phyloP scores from a whole-genome alignment of 2,329 filamentous ascomycete genomes.

The Pezicula neosporulosa region DNA sequence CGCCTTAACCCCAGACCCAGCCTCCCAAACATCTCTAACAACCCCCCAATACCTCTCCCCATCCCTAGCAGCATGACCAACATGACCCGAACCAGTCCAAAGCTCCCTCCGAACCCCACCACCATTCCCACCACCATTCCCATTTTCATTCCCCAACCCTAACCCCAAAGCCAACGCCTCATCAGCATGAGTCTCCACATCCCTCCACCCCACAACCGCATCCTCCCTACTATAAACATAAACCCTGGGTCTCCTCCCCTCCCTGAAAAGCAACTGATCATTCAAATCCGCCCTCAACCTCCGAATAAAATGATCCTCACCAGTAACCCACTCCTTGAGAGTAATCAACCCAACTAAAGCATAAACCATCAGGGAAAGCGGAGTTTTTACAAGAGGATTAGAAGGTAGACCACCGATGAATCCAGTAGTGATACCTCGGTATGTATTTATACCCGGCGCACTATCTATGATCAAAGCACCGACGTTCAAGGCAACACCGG shows the following conservation, averaged over 20 bases:
- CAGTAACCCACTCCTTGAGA: neutral
- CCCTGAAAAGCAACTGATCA: slow-evolving; percentile 12
- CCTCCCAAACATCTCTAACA: too few relatives aligned
- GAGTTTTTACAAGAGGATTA: neutral
- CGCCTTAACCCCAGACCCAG: too few relatives aligned
- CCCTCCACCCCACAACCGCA: slow-evolving; percentile 19
- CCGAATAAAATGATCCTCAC: slow-evolving; percentile 9
- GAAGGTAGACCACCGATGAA: neutral
- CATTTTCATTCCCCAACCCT: slow-evolving; percentile 6
- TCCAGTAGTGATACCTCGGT: neutral
- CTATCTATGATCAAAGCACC: neutral
- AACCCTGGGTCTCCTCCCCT: slow-evolving; percentile 4
- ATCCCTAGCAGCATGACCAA: too few relatives aligned
- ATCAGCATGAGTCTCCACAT: slow-evolving; percentile 23
- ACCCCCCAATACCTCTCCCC: too few relatives aligned
- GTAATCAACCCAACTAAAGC: neutral
- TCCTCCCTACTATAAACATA: slow-evolving; percentile 25
- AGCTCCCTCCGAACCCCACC: slow-evolving; percentile 11
- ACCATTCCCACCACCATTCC: too few relatives aligned
- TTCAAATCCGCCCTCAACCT: slow-evolving; percentile 15
- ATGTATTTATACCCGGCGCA: neutral
- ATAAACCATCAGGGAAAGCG: neutral
- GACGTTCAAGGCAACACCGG: neutral
- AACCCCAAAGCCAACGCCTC: slow-evolving; percentile 19
- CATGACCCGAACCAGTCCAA: too few relatives aligned